A percentile compares a stretch with the other conserved stretches of the same genome.
Conservation (phyloP, 2,329 filamentous ascomycete species). For the Xylariaceae sp. region DNA sequence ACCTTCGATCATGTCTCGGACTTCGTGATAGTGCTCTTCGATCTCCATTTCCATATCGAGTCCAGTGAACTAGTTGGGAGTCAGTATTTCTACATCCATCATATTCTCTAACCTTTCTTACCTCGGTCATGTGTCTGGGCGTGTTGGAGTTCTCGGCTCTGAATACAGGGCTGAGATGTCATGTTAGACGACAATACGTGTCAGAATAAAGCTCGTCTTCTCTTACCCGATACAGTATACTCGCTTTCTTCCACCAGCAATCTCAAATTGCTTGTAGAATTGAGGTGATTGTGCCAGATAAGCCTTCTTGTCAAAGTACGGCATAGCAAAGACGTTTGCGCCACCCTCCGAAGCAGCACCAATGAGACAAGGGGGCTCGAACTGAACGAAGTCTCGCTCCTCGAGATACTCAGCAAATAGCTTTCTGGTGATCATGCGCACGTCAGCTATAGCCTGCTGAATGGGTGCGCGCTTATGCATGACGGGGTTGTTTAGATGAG, state of each 20-base stretch:
- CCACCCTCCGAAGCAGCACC: slow-evolving; percentile 91
- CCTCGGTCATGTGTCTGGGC: slow-evolving; percentile 77
- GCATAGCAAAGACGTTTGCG: slow-evolving; percentile 82
- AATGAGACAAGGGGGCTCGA: slow-evolving; percentile 86
- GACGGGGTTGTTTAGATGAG: slow-evolving; percentile 84
- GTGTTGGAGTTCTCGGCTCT: slow-evolving; percentile 84
- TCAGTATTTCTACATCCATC: slow-evolving; percentile 5
- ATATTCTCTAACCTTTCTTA: slow-evolving; percentile 23
- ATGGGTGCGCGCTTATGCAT: slow-evolving; percentile 90
- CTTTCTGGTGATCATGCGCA: slow-evolving; percentile 56
- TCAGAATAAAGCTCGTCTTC: no score
- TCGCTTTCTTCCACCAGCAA: slow-evolving; percentile 71
- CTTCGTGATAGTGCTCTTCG: slow-evolving; percentile 72
- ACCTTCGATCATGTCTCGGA: slow-evolving; percentile 66
- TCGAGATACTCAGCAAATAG: slow-evolving; percentile 79
- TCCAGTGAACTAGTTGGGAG: slow-evolving; percentile 65
- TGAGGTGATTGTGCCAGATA: slow-evolving; percentile 78
- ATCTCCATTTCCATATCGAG: slow-evolving; percentile 92
- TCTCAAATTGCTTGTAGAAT: slow-evolving; percentile 85
- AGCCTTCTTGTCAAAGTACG: slow-evolving; percentile 83
- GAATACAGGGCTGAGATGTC: slow-evolving; percentile 80
- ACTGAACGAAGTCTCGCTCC: slow-evolving; percentile 70
- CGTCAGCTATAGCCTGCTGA: slow-evolving; percentile 70
- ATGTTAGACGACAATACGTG: no score
- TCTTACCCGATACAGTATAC: slow-evolving; percentile 77